Evolutionary conservation across 169 alveolate species (phyloP).

Genomic region (Plasmodium berghei): DNA sequence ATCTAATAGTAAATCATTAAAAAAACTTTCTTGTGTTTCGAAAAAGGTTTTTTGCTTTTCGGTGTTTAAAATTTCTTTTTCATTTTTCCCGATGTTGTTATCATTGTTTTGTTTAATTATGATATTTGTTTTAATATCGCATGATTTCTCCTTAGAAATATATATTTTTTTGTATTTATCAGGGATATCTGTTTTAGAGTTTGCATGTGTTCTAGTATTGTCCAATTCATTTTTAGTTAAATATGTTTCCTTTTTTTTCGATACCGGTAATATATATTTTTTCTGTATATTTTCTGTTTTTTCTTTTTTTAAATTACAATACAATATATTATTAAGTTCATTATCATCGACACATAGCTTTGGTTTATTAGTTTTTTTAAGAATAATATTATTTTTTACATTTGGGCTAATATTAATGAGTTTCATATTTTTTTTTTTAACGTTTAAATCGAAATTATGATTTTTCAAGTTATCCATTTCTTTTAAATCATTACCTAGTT

Average conservation of each 20-base stretch:
- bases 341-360: not conserved
- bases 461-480: not conserved
- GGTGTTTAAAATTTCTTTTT: constrained; percentile 4
- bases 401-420: not conserved
- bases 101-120: constrained; percentile 1
- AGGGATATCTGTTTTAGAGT: not conserved
- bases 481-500: not conserved
- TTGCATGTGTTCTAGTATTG: not conserved
- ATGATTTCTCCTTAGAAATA: not conserved
- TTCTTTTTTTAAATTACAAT: constrained; percentile 7
- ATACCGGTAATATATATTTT: constrained; percentile 1
- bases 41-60: constrained; percentile 17
- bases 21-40: constrained; percentile 9
- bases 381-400: constrained; percentile 13
- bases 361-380: constrained; percentile 19
- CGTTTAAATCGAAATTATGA: not conserved
- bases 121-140: not conserved
- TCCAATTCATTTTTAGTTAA: not conserved
- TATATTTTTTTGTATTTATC: not conserved
- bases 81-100: constrained; percentile 7
- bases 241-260: constrained; percentile 13
- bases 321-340: not conserved
- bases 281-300: constrained; percentile 12
- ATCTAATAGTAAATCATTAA: constrained; percentile 27
- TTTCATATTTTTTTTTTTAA: not conserved